These are phyloP conservation scores for Umbelopsis vinacea DNA, from an alignment of 192 early-diverging fungal species.

Conservation along the genomic window DNA sequence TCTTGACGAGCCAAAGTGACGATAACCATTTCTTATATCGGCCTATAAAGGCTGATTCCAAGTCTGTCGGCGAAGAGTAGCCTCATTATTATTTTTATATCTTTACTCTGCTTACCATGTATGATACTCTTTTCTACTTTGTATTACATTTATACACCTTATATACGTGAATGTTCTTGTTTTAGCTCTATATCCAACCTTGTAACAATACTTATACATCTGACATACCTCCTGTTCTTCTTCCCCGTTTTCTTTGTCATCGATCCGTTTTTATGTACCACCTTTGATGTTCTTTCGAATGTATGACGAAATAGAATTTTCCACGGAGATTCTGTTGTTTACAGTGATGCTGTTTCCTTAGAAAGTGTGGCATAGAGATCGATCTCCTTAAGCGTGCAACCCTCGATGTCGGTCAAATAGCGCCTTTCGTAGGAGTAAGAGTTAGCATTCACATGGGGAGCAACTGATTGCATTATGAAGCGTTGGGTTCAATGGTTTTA, in stretches of 20 bases:
- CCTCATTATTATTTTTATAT: not conserved
- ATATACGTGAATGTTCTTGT: not conserved
- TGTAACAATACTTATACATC: not conserved
- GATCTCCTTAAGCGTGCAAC: too few relatives aligned
- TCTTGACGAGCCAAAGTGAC: slow-evolving; percentile 8
- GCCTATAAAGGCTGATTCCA: not conserved
- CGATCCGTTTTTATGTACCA: not conserved
- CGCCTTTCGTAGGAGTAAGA: too few relatives aligned
- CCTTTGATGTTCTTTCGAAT: too few relatives aligned
- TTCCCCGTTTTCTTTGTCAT: not conserved
- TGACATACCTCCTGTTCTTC: not conserved
- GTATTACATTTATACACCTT: not conserved
- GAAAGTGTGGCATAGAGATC: too few relatives aligned
- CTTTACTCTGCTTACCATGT: not conserved
- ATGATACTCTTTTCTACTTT: not conserved
- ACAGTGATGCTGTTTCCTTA: too few relatives aligned
- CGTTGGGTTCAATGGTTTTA: too few relatives aligned
- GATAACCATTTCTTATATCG: slow-evolving; percentile 11
- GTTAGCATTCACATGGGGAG: too few relatives aligned
- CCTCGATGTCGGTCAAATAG: too few relatives aligned
- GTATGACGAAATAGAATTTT: too few relatives aligned
- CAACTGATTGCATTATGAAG: too few relatives aligned
- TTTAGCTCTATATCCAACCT: not conserved
- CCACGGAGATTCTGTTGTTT: too few relatives aligned
- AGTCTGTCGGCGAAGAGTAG: slow-evolving; percentile 7